phyloP scores from a whole-genome alignment of 306 rosid genomes.

The Sicyos edulis region DNA sequence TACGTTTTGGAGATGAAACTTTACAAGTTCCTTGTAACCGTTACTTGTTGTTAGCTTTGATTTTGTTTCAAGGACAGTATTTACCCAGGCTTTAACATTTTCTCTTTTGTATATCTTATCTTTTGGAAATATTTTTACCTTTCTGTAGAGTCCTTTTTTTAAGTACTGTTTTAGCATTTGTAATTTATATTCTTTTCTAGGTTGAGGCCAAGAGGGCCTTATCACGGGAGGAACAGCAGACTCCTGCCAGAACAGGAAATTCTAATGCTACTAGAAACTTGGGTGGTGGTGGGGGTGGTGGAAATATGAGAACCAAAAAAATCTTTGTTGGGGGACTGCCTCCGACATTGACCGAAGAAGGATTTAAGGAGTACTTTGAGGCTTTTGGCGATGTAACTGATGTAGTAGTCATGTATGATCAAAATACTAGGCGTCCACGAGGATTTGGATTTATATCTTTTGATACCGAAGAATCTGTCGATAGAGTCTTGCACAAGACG shows the following conservation, averaged over 20 bases:
- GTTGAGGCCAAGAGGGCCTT: conserved; percentile 97
- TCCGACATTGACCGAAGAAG: conserved; percentile 75
- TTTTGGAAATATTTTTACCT: not conserved
- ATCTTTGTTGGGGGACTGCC: conserved; percentile 98
- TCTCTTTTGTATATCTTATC: not conserved
- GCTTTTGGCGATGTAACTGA: conserved; percentile 78
- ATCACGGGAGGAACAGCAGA: conserved; percentile 95
- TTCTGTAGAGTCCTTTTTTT: not conserved
- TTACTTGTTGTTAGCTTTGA: not conserved
- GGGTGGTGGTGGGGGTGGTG: conserved; percentile 53
- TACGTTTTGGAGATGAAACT: not conserved
- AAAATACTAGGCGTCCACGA: conserved; percentile 92
- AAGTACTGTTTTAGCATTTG: not conserved
- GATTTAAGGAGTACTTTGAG: conserved; percentile 81
- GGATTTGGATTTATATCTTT: conserved; percentile 97
- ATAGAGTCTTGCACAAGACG: conserved; percentile 87
- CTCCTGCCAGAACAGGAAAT: conserved; percentile 65
- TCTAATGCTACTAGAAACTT: conserved; percentile 51
- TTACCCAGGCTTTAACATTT: too few relatives aligned
- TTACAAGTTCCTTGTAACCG: not conserved
- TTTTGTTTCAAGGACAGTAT: too few relatives aligned
- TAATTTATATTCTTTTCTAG: conserved; percentile 43
- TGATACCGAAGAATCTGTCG: conserved; percentile 89
- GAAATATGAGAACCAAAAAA: conserved; percentile 80
- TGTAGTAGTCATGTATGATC: conserved; percentile 96